These are phyloP conservation scores for Coniochaeta ligniaria DNA, from an alignment of 2,329 filamentous ascomycete genomes.

Conservation along the genomic window DNA sequence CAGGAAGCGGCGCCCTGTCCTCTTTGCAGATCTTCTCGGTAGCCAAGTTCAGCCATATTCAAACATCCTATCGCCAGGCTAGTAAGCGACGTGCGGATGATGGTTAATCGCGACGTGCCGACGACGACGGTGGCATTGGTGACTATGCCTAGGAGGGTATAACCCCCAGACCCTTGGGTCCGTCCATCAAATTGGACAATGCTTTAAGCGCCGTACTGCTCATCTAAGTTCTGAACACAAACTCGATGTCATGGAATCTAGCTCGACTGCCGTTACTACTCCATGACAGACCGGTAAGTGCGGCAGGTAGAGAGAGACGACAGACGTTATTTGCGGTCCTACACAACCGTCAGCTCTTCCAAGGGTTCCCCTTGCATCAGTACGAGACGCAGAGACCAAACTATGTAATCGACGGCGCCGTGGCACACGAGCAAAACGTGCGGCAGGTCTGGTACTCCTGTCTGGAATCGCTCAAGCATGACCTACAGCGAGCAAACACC, in stretches of 20 bases:
- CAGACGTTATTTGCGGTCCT: neutral
- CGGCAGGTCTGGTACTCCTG: neutral
- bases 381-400: neutral
- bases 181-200: neutral
- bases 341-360: neutral
- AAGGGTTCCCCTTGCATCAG: neutral
- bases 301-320: neutral
- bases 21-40: neutral
- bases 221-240: neutral
- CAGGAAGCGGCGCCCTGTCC: neutral
- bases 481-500: neutral
- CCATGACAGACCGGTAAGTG: neutral
- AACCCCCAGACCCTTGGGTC: neutral
- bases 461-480: neutral
- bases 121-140: neutral
- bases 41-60: neutral
- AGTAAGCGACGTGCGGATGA: neutral
- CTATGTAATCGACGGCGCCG: neutral
- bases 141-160: neutral
- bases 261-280: neutral
- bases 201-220: neutral
- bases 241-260: neutral
- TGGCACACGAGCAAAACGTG: neutral
- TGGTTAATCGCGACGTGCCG: neutral
- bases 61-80: neutral